Percentiles rank a stretch among this genome's conserved stretches.
Conservation (phyloP, 768 basidiomycete species). For the Mycena leptocephala region DNA sequence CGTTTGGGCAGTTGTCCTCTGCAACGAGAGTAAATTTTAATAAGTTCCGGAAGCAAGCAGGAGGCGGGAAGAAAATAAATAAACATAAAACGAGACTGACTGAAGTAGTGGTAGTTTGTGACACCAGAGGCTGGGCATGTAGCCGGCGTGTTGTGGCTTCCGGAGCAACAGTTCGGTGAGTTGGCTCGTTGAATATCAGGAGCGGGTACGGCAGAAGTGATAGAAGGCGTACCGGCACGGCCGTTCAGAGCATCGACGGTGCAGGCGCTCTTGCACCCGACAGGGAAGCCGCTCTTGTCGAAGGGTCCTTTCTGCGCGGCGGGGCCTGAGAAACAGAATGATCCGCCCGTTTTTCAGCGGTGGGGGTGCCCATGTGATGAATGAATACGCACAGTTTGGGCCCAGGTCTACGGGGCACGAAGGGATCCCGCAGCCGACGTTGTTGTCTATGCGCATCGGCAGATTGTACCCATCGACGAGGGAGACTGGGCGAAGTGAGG, state of each 20-base stretch:
- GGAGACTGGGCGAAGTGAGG: conserved; percentile 56
- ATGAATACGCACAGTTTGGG: conserved; percentile 14
- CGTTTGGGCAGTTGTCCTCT: conserved; percentile 29
- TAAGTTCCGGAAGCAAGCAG: background rate
- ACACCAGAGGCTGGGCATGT: conserved; percentile 30
- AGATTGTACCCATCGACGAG: conserved; percentile 75
- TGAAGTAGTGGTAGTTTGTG: no score
- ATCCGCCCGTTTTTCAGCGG: background rate
- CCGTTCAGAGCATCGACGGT: conserved; percentile 14
- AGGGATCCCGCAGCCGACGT: no score
- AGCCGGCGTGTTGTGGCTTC: conserved; percentile 13
- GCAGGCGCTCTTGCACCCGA: no score
- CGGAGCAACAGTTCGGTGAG: conserved; percentile 31
- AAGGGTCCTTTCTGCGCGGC: conserved; percentile 13
- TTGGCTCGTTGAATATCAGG: conserved; percentile 8
- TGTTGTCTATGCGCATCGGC: conserved; percentile 68
- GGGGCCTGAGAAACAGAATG: conserved; percentile 1
- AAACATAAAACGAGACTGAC: no score
- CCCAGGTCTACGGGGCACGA: conserved; percentile 56
- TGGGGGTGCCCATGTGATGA: background rate
- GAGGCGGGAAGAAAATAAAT: no score
- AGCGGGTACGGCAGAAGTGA: background rate
- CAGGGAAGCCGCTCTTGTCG: conserved; percentile 5
- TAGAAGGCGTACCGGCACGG: background rate
- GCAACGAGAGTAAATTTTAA: background rate